Evolutionary conservation across 306 rosid genomes (phyloP).

Genomic region (Quercus alba): DNA sequence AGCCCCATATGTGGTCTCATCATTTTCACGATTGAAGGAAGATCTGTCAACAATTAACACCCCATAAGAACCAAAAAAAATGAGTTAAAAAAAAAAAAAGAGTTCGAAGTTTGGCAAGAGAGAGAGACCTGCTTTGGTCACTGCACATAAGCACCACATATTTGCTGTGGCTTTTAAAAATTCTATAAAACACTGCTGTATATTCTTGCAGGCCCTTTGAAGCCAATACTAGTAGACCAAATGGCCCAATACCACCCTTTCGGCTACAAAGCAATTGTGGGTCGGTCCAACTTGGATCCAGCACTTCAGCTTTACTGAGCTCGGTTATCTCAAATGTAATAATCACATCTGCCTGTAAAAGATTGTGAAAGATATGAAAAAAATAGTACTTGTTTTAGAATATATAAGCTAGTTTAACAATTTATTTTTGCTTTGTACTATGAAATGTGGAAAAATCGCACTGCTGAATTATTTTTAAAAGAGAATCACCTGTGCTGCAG

Average conservation of each 20-base stretch:
- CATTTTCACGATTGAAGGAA: conserved; percentile 55
- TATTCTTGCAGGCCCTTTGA: conserved; percentile 57
- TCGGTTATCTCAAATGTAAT: conserved; percentile 42
- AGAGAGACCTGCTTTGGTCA: conserved; percentile 70
- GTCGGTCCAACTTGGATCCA: conserved; percentile 41
- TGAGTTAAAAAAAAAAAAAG: neutral
- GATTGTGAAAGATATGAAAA: too few relatives aligned
- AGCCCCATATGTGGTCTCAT: conserved; percentile 57
- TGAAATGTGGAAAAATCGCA: too few relatives aligned
- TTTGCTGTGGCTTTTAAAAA: conserved; percentile 42
- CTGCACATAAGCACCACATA: conserved; percentile 47
- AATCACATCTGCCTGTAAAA: conserved; percentile 69
- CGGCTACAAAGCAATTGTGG: conserved; percentile 54
- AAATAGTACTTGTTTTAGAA: too few relatives aligned
- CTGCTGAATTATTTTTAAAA: too few relatives aligned
- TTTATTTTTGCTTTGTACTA: too few relatives aligned
- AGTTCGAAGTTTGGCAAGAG: neutral
- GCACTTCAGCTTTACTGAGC: conserved; percentile 37
- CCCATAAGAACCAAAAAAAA: neutral
- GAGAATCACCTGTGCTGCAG: conserved; percentile 48
- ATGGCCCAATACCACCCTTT: conserved; percentile 67
- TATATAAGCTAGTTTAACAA: too few relatives aligned
- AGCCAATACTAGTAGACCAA: conserved; percentile 60
- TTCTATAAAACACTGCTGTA: conserved; percentile 69
- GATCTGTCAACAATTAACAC: conserved; percentile 36